A percentile compares a stretch with the other conserved stretches of the same genome.
Conservation (phyloP, 495 filamentous ascomycete genomes). For the Penicillium simplicissimum region DNA sequence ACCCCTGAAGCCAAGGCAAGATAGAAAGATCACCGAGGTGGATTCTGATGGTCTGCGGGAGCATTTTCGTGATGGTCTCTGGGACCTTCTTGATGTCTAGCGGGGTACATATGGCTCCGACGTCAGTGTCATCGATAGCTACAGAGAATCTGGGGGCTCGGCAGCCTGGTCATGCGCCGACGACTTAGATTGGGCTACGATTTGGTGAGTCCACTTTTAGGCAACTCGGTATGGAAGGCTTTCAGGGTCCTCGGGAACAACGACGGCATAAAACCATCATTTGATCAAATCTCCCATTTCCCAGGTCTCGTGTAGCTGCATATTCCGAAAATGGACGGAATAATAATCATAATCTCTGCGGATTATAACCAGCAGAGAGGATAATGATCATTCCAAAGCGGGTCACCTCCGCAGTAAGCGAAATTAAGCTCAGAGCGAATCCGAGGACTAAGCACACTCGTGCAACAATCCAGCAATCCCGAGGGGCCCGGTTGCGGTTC, state of each 20-base stretch:
- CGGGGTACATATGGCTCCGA: slow-evolving; percentile 59
- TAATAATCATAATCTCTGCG: background rate
- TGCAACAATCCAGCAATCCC: background rate
- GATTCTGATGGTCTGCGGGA: slow-evolving; percentile 33
- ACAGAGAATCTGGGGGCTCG: slow-evolving; percentile 30
- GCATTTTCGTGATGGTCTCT: slow-evolving; percentile 26
- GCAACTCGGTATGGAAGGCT: background rate
- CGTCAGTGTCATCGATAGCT: slow-evolving; percentile 53
- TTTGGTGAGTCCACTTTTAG: background rate
- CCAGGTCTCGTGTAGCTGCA: background rate
- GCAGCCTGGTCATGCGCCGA: slow-evolving; percentile 37
- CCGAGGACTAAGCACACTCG: background rate
- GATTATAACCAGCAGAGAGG: background rate
- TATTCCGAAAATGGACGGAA: background rate
- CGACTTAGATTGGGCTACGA: slow-evolving; percentile 5
- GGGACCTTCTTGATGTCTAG: slow-evolving; percentile 53
- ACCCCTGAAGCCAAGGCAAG: slow-evolving; percentile 48
- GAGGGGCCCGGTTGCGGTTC: background rate
- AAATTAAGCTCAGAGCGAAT: slow-evolving; percentile 4
- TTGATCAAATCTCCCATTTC: slow-evolving; percentile 2
- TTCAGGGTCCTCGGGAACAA: background rate
- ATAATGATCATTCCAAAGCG: background rate
- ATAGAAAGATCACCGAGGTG: slow-evolving; percentile 21
- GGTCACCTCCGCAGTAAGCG: background rate
- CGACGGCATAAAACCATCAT: background rate